These are phyloP conservation scores for Saccharomyces pastorianus DNA, from an alignment of 1,139 yeast species.

Conservation along the genomic window DNA sequence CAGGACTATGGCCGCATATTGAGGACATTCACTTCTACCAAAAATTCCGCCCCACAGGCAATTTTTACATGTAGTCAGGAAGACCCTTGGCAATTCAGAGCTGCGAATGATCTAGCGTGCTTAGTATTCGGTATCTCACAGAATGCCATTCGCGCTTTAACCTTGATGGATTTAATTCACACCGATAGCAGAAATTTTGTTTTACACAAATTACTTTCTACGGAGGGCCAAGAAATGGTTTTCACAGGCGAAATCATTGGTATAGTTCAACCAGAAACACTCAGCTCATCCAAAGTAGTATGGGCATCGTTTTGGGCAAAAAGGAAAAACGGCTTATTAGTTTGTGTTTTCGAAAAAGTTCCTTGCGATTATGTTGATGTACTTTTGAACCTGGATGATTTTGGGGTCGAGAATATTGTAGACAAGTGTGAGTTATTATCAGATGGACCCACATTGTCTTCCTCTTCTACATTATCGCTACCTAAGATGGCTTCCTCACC, in stretches of 20 bases:
- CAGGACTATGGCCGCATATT: constrained; percentile 32
- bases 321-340: constrained; percentile 56
- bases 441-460: neutral
- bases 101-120: constrained; percentile 86
- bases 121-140: constrained; percentile 77
- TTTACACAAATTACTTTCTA: constrained; percentile 42
- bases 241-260: constrained; percentile 52
- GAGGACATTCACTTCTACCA: constrained; percentile 56
- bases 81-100: constrained; percentile 74
- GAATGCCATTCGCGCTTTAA: constrained; percentile 50
- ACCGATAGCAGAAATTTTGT: constrained; percentile 66
- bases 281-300: constrained; percentile 41
- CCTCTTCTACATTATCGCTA: neutral
- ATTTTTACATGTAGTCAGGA: constrained; percentile 70
- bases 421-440: constrained; percentile 18
- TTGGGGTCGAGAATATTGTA: constrained; percentile 18
- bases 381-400: constrained; percentile 33
- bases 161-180: constrained; percentile 72
- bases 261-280: constrained; percentile 38
- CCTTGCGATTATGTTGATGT: constrained; percentile 74
- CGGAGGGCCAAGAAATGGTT: constrained; percentile 36
- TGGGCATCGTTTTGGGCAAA: constrained; percentile 91
- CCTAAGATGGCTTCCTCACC: neutral
- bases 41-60: constrained; percentile 66
- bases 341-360: constrained; percentile 82